Conservation (phyloP, 176 grass and related monocot species). For the Rhipidocladum racemiflorum region DNA sequence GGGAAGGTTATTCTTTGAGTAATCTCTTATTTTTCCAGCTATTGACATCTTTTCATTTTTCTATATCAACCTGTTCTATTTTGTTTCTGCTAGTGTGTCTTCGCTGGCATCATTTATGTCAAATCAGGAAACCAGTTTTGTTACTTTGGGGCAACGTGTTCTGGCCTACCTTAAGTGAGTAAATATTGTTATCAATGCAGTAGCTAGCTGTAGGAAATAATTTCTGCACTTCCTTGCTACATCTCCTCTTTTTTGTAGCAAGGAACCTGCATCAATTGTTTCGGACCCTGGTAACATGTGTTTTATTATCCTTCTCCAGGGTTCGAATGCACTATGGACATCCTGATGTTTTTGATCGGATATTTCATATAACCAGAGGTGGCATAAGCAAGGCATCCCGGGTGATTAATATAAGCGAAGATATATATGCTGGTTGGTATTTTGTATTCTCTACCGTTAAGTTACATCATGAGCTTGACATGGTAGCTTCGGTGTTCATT, state of each 20-base stretch:
- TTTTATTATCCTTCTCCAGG: conserved; percentile 44
- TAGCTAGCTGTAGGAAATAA: conserved; percentile 22
- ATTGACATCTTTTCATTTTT: conserved; percentile 25
- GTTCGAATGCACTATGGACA: conserved; percentile 99
- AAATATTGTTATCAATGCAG: conserved; percentile 23
- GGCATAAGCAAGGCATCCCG: conserved; percentile 98
- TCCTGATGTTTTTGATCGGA: conserved; percentile 99
- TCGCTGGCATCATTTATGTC: conserved; percentile 97
- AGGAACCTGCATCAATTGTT: background rate
- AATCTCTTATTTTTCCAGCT: conserved; percentile 27
- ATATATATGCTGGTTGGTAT: conserved; percentile 87
- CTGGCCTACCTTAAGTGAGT: conserved; percentile 95
- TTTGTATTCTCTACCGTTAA: conserved; percentile 34
- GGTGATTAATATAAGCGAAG: conserved; percentile 98
- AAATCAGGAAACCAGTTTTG: conserved; percentile 97
- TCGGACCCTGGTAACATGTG: background rate
- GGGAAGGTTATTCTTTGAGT: conserved; percentile 60
- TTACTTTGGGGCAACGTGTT: conserved; percentile 96
- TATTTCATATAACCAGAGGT: conserved; percentile 98
- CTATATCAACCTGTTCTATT: conserved; percentile 17
- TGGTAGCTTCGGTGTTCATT: conserved; percentile 4
- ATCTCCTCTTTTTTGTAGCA: background rate
- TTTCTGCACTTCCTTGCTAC: background rate
- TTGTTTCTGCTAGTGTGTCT: conserved; percentile 66
- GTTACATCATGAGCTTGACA: background rate